Conservation (phyloP, 768 basidiomycete genomes). For the Suillus spraguei region DNA sequence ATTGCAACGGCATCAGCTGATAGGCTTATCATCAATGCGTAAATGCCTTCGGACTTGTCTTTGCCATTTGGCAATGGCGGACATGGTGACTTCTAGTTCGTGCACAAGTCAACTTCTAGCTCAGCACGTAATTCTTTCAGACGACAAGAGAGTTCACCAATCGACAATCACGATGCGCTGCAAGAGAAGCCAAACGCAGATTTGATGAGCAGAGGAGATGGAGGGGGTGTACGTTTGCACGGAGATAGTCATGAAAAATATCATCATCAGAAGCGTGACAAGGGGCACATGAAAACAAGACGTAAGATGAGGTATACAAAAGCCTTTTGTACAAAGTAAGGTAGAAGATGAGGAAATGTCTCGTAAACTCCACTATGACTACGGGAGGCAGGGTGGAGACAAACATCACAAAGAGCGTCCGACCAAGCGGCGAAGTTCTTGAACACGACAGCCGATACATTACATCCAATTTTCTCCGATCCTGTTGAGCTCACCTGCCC, state of each 20-base stretch:
- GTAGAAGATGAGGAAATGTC: conserved; percentile 15
- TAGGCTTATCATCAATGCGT: neutral
- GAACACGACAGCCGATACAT: conserved; percentile 20
- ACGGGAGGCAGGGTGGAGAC: conserved; percentile 22
- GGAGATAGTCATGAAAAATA: conserved; percentile 41
- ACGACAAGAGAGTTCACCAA: neutral
- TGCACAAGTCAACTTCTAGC: neutral
- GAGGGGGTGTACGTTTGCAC: conserved; percentile 11
- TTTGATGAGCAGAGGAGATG: conserved; percentile 2
- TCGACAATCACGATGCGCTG: neutral
- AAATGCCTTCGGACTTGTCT: conserved; percentile 1
- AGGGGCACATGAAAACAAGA: conserved; percentile 37
- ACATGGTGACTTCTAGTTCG: neutral
- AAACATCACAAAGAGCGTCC: conserved; percentile 40
- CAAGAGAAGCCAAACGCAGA: neutral
- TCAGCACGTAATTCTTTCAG: neutral
- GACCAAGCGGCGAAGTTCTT: conserved; percentile 41
- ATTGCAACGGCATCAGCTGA: neutral
- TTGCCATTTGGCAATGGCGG: neutral
- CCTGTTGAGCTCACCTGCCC: conserved; percentile 59
- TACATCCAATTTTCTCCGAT: conserved; percentile 54
- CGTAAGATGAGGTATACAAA: conserved; percentile 32
- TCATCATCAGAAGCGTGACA: conserved; percentile 43
- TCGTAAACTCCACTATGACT: conserved; percentile 15
- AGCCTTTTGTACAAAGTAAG: conserved; percentile 22